Percentiles rank a stretch among this genome's conserved stretches.
Evolutionary conservation across 371 early-diverging fungal species (phyloP).

Genomic region (Mucor saturninus): DNA sequence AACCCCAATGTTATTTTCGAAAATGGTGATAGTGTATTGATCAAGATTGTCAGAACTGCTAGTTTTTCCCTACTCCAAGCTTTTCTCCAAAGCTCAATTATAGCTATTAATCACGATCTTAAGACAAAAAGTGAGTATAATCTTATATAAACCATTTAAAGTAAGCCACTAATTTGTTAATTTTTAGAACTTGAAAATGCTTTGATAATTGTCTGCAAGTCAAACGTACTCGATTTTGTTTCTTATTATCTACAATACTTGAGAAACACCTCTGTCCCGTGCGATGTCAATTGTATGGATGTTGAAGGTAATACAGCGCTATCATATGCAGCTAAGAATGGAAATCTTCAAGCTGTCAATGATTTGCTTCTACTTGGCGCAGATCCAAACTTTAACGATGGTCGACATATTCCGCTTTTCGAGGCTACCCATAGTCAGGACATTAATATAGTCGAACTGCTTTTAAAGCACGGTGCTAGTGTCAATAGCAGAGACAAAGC

Average conservation of each 20-base stretch:
- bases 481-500: conserved; percentile 15
- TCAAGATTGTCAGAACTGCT: conserved; percentile 27
- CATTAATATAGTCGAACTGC: conserved; percentile 13
- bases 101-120: conserved; percentile 25
- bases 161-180: background rate
- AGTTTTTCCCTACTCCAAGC: conserved; percentile 18
- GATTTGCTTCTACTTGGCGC: conserved; percentile 35
- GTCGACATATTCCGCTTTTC: conserved; percentile 20
- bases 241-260: conserved; percentile 4
- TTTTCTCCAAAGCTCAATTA: conserved; percentile 10
- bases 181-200: conserved; percentile 30
- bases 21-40: conserved; percentile 36
- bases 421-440: conserved; percentile 26
- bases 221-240: conserved; percentile 14
- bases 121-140: conserved; percentile 36
- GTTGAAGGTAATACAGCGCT: conserved; percentile 28
- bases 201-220: conserved; percentile 28
- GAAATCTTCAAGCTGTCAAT: conserved; percentile 30
- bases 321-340: conserved; percentile 34
- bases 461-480: conserved; percentile 26
- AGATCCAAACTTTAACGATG: conserved; percentile 24
- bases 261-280: background rate
- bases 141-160: background rate
- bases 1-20: conserved; percentile 31
- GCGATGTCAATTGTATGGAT: conserved; percentile 31